phyloP scores from a whole-genome alignment of 208 protist genomes.

The Wallacemonas sp. region DNA sequence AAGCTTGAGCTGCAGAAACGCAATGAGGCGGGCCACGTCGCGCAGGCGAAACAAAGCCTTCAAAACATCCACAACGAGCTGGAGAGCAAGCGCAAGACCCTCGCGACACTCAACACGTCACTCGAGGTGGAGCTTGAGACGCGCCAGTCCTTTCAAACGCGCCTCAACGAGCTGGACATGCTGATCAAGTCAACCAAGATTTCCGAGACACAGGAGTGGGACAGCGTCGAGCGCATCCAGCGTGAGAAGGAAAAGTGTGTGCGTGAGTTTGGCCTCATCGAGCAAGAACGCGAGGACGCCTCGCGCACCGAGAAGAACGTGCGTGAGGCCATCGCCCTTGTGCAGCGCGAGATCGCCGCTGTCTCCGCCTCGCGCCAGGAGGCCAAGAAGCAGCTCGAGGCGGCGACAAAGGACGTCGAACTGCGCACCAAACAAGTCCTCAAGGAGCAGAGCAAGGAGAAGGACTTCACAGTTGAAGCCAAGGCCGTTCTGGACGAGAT shows the following conservation, averaged over 20 bases:
- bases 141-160: slow-evolving; percentile 67
- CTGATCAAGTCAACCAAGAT: slow-evolving; percentile 74
- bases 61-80: slow-evolving; percentile 70
- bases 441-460: slow-evolving; percentile 82
- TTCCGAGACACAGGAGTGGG: slow-evolving; percentile 49
- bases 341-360: slow-evolving; percentile 38
- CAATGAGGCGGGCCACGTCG: slow-evolving; percentile 61
- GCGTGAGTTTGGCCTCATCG: slow-evolving; percentile 48
- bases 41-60: slow-evolving; percentile 56
- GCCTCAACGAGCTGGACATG: slow-evolving; percentile 67
- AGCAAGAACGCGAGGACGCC: slow-evolving; percentile 52
- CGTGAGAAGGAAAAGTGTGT: slow-evolving; percentile 76
- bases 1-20: slow-evolving; percentile 83
- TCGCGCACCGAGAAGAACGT: slow-evolving; percentile 42
- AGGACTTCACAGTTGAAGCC: slow-evolving; percentile 63
- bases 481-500: slow-evolving; percentile 61
- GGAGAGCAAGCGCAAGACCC: slow-evolving; percentile 79
- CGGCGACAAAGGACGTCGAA: slow-evolving; percentile 69
- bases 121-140: slow-evolving; percentile 80
- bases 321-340: slow-evolving; percentile 32
- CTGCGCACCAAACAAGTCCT: slow-evolving; percentile 83
- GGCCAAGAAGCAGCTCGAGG: slow-evolving; percentile 59
- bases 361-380: slow-evolving; percentile 27
- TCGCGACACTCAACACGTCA: slow-evolving; percentile 86
- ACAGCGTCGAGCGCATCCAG: slow-evolving; percentile 59